These are phyloP conservation scores for Epichloe hybrida DNA, from an alignment of 2,329 filamentous ascomycete genomes.

Conservation along the genomic window DNA sequence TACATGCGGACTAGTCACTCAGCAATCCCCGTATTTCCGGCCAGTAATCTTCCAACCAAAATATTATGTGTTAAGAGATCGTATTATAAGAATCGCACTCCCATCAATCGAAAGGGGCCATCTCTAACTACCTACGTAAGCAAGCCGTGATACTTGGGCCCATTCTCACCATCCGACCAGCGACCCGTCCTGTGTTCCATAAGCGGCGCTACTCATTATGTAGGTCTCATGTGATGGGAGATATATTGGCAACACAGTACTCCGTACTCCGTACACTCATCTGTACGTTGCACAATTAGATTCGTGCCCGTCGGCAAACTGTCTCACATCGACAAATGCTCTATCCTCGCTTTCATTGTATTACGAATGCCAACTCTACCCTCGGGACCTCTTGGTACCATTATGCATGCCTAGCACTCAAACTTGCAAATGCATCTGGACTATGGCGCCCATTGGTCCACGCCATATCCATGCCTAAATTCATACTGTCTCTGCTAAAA, in stretches of 20 bases:
- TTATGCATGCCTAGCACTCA: slow-evolving; percentile 48
- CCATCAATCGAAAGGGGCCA: too few relatives aligned
- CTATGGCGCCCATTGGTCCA: slow-evolving; percentile 61
- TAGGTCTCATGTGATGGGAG: background rate
- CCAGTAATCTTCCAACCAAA: too few relatives aligned
- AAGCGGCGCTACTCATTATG: background rate
- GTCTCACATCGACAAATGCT: background rate
- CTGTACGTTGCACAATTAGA: background rate
- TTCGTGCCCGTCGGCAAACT: background rate
- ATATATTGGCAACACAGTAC: background rate
- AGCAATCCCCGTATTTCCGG: too few relatives aligned
- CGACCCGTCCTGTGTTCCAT: background rate
- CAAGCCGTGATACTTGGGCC: too few relatives aligned
- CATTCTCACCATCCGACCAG: background rate
- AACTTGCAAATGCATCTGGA: slow-evolving; percentile 65
- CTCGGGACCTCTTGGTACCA: background rate
- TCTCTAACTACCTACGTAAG: too few relatives aligned
- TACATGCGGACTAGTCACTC: too few relatives aligned
- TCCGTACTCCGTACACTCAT: too few relatives aligned
- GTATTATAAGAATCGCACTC: too few relatives aligned
- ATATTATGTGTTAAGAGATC: too few relatives aligned
- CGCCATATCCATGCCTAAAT: slow-evolving; percentile 48
- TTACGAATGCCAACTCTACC: background rate
- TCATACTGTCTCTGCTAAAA: slow-evolving; percentile 57
- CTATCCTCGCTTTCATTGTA: background rate